phyloP scores from a whole-genome alignment of 208 protist species.

The Vickermania spadyakhi region DNA sequence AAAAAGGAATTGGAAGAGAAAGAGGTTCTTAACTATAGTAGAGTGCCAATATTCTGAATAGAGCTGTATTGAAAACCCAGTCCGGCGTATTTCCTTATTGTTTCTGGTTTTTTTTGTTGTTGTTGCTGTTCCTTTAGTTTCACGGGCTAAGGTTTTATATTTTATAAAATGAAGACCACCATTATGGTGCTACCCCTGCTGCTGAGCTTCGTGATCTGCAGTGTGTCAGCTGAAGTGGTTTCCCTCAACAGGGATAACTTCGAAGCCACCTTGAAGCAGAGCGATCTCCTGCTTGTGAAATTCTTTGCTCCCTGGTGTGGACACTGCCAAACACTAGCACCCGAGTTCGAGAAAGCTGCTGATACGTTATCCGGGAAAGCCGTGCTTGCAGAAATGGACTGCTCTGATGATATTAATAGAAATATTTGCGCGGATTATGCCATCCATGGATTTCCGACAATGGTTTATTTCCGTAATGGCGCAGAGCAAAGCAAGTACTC shows the following conservation, averaged over 20 bases:
- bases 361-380: slow-evolving; percentile 34
- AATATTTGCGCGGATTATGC: slow-evolving; percentile 33
- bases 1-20: no score
- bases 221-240: slow-evolving; percentile 37
- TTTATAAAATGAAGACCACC: no score
- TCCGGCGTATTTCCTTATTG: no score
- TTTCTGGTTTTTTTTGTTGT: no score
- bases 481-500: slow-evolving; percentile 45
- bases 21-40: no score
- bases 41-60: no score
- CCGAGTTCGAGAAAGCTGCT: slow-evolving; percentile 74
- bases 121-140: no score
- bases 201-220: neutral
- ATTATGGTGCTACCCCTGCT: no score
- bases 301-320: slow-evolving; percentile 95
- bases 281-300: slow-evolving; percentile 76
- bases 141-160: no score
- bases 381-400: slow-evolving; percentile 75
- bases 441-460: slow-evolving; percentile 76
- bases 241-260: slow-evolving; percentile 54
- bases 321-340: slow-evolving; percentile 91
- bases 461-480: slow-evolving; percentile 77
- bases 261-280: slow-evolving; percentile 27
- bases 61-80: no score
- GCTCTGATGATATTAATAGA: slow-evolving; percentile 44